A percentile compares a stretch with the other conserved stretches of the same genome.
Conservation (phyloP, 2,329 filamentous ascomycete genomes). For the Periconia sp. region DNA sequence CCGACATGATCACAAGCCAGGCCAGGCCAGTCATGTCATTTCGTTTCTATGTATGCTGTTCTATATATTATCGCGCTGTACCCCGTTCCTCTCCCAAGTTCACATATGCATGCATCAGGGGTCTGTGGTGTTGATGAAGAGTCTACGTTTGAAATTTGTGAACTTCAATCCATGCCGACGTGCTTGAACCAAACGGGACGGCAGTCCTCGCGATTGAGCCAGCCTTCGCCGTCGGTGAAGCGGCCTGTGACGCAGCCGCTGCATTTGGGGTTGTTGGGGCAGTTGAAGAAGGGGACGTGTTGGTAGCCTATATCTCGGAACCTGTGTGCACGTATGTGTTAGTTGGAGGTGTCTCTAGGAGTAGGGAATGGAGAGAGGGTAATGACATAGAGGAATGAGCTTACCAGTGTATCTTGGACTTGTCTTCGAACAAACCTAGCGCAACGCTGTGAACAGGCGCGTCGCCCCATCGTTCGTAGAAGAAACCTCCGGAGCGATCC, state of each 20-base stretch:
- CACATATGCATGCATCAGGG: background rate
- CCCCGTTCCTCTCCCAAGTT: too few relatives aligned
- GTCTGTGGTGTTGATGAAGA: background rate
- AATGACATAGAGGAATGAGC: slow-evolving; percentile 31
- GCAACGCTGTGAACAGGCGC: slow-evolving; percentile 96
- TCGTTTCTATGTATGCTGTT: too few relatives aligned
- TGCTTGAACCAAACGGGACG: slow-evolving; percentile 97
- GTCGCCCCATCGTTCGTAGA: slow-evolving; percentile 98
- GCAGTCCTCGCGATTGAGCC: slow-evolving; percentile 88
- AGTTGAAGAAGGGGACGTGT: slow-evolving; percentile 98
- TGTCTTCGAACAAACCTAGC: slow-evolving; percentile 87
- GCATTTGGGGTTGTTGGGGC: slow-evolving; percentile 94
- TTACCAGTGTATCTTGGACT: slow-evolving; percentile 88
- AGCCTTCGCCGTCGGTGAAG: slow-evolving; percentile 85
- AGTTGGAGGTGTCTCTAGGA: background rate
- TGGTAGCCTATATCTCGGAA: slow-evolving; percentile 99
- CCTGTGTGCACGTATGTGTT: slow-evolving; percentile 54
- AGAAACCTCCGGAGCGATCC: slow-evolving; percentile 93
- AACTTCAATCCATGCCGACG: slow-evolving; percentile 69
- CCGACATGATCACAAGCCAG: too few relatives aligned
- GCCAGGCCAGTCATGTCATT: too few relatives aligned
- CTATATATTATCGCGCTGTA: too few relatives aligned
- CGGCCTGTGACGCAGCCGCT: slow-evolving; percentile 82
- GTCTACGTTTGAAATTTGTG: too few relatives aligned
- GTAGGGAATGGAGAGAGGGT: background rate